These are phyloP conservation scores for Hawksworthiomyces lignivorus DNA, from an alignment of 2,329 filamentous ascomycete genomes.

Conservation along the genomic window DNA sequence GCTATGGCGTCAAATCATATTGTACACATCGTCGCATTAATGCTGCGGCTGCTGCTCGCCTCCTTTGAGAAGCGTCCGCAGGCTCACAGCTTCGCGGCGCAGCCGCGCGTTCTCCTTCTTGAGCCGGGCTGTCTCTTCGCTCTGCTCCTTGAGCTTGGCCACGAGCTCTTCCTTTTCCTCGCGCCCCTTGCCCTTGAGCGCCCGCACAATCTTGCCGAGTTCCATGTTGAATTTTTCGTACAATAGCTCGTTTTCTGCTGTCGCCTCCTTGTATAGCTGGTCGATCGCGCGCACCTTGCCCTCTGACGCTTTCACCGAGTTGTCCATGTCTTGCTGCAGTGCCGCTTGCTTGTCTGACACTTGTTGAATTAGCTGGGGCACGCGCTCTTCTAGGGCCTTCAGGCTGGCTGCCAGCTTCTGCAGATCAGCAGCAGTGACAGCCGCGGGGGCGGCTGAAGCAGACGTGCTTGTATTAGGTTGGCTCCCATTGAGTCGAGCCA, in stretches of 20 bases:
- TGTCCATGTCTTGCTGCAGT: slow-evolving; percentile 65
- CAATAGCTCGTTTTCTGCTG: slow-evolving; percentile 84
- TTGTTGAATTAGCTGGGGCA: slow-evolving; percentile 53
- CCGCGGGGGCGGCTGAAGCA: slow-evolving; percentile 16
- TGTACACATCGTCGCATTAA: too few species aligned
- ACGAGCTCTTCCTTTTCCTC: slow-evolving; percentile 76
- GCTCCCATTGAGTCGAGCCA: slow-evolving; percentile 47
- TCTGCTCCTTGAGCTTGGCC: slow-evolving; percentile 59
- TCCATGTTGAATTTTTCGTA: slow-evolving; percentile 93
- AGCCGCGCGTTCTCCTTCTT: slow-evolving; percentile 82
- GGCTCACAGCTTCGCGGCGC: slow-evolving; percentile 72
- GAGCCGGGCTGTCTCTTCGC: slow-evolving; percentile 68
- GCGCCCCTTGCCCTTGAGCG: slow-evolving; percentile 62
- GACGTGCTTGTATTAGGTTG: too few species aligned
- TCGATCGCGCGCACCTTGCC: slow-evolving; percentile 75
- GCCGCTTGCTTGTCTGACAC: slow-evolving; percentile 53
- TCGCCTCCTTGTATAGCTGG: slow-evolving; percentile 79
- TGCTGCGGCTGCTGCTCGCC: slow-evolving; percentile 21
- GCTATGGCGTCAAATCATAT: too few species aligned
- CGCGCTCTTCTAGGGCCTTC: slow-evolving; percentile 56
- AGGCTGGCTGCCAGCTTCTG: slow-evolving; percentile 47
- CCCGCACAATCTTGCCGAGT: slow-evolving; percentile 72
- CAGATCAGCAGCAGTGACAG: slow-evolving; percentile 16
- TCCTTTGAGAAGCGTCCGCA: slow-evolving; percentile 48
- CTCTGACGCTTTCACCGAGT: slow-evolving; percentile 65